A percentile compares a stretch with the other conserved stretches of the same genome.
Conservation (phyloP, 306 rosid genomes). For the Pyrus betulifolia region DNA sequence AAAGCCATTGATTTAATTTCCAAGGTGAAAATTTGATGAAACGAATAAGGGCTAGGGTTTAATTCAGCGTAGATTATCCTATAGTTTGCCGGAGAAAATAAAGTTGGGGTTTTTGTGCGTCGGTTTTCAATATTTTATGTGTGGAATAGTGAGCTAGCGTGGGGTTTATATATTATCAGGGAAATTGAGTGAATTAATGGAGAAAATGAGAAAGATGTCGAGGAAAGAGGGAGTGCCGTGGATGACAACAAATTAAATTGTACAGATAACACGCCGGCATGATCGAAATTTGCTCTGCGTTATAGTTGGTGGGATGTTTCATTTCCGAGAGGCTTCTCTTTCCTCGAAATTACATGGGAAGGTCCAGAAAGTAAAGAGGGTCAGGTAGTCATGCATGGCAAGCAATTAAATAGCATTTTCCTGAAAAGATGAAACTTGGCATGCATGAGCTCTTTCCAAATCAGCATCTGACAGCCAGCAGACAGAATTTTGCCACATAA, state of each 20-base stretch:
- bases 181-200: neutral
- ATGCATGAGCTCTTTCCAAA: neutral
- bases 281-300: neutral
- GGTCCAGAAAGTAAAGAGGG: constrained; percentile 8
- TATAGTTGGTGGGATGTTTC: neutral
- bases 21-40: neutral
- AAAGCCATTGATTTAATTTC: constrained; percentile 30
- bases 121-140: neutral
- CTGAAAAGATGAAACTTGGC: neutral
- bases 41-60: too few relatives aligned
- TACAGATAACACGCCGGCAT: neutral
- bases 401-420: neutral
- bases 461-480: neutral
- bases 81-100: too few relatives aligned
- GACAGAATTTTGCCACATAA: neutral
- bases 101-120: neutral
- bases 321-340: constrained; percentile 14
- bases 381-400: neutral
- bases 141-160: neutral
- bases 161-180: neutral
- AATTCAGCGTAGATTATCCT: too few relatives aligned
- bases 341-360: constrained; percentile 58
- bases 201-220: constrained; percentile 1
- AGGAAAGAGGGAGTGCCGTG: constrained; percentile 17
- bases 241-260: constrained; percentile 14